A percentile compares a stretch with the other conserved stretches of the same genome.
phyloP scores from a whole-genome alignment of 331 rosid genomes.

The Stylosanthes scabra region DNA sequence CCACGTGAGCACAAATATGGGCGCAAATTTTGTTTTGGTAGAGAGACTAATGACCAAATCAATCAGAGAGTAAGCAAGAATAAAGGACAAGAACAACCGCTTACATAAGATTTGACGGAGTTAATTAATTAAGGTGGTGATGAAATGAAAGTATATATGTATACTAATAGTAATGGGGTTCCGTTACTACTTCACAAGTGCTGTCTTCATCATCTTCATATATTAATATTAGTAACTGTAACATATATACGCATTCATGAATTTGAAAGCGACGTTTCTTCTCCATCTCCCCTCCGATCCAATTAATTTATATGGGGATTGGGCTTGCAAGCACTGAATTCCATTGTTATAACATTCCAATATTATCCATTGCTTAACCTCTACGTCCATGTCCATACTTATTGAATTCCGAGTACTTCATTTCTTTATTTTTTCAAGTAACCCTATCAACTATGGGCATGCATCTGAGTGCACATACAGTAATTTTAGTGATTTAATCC shows the following conservation, averaged over 20 bases:
- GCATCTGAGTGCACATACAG: no score
- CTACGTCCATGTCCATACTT: neutral
- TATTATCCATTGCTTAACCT: neutral
- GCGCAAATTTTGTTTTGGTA: neutral
- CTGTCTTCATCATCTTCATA: slow-evolving; percentile 15
- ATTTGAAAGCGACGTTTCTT: no score
- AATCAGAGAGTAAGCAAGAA: no score
- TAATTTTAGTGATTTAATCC: neutral
- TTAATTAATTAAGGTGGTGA: neutral
- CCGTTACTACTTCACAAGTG: neutral
- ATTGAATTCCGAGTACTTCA: neutral
- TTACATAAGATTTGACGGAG: neutral
- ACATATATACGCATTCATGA: neutral
- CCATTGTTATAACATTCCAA: slow-evolving; percentile 9
- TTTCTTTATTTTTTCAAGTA: neutral
- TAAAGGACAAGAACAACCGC: slow-evolving; percentile 17
- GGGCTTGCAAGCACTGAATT: neutral
- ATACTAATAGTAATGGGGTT: neutral
- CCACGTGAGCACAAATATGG: neutral
- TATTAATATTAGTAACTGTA: neutral
- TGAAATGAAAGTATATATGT: neutral
- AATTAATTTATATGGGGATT: neutral
- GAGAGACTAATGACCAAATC: no score
- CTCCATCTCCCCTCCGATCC: neutral
- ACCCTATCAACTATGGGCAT: neutral